Evolutionary conservation across 1,284 basidiomycete species (phyloP), one percentile per base, ranked within the genome.

Genomic region (Marasmius oreades): DNA sequence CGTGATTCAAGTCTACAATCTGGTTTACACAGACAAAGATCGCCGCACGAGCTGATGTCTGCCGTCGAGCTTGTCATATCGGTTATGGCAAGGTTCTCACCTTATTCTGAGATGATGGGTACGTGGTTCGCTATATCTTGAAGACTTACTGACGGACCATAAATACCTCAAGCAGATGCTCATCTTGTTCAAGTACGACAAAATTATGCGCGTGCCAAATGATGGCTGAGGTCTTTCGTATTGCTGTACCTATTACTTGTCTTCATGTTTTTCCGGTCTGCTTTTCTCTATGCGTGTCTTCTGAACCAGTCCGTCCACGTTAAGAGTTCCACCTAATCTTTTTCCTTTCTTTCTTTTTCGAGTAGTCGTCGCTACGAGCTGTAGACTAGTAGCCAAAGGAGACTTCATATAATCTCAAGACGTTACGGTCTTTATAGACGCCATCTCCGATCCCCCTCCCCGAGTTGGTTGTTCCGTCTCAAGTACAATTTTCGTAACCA

Each of bases 31-130:
- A 50, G 46, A 24, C 39, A 45, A 33, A 31, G 52, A 43, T 39
- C 59, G 8, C 45, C 51, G 1, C 46, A 55, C 12, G 59, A 55
- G n/a, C 31, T 60, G 20, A 52, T 55, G 51, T 37, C 36, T 14
- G 36, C 52, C 18, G 36, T 51, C 20, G 56, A 57, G 37, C 11
- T 39, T 10, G 48, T 56, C 34, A 37, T 60, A 4, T 43, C 56
- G n/a, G 45, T 55, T 2, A 60, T 60, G 59, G n/a, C 26, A 7
- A 53, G 52, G 1, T 60, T 60, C 22, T 31, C 59, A 14, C 34
- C 51, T 10, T 44, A 52, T 33, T 57, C 55, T 10, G 43, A 51
- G 22, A 46, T 57, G 11, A 60, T 60, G 53, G 53, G 59, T 60
- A 31, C 51, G 44, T 22, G 14, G 47, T n/a, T 23, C 22, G 22